phyloP scores from a whole-genome alignment of 2,329 filamentous ascomycete species.

The Fusarium sp. region DNA sequence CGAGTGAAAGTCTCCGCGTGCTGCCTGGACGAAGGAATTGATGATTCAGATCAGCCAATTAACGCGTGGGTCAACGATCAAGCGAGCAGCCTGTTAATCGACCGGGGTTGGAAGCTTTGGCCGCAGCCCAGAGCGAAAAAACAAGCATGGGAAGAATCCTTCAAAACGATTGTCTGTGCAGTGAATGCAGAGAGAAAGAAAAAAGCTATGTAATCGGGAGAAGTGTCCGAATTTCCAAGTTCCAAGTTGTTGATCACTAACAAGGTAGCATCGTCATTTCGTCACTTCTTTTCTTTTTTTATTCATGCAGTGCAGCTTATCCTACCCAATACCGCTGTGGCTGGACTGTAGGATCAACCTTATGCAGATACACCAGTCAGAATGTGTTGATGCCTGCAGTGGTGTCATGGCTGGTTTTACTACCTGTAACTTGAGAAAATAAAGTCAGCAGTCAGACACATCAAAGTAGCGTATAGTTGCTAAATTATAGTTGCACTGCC shows the following conservation, averaged over 20 bases:
- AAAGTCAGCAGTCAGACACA: fast-evolving
- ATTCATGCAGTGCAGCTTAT: neutral
- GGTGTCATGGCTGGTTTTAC: neutral
- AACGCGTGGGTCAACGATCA: neutral
- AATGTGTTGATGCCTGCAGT: neutral
- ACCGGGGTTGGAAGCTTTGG: too few relatives aligned
- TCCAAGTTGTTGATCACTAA: neutral
- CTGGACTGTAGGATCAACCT: neutral
- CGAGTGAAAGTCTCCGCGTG: neutral
- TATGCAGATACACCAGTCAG: neutral
- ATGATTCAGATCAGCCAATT: neutral
- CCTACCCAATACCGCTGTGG: neutral
- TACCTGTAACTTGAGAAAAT: neutral
- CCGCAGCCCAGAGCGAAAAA: too few relatives aligned
- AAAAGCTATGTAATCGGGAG: neutral
- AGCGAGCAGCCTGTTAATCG: too few relatives aligned
- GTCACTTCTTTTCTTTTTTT: conserved; percentile 5
- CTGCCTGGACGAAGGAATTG: too few relatives aligned
- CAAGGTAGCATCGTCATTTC: neutral
- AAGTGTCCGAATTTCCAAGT: neutral
- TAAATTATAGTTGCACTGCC: neutral
- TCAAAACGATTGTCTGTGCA: neutral
- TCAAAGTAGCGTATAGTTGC: fast-evolving
- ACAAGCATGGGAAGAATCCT: neutral
- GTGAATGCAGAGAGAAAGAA: neutral